phyloP scores from a whole-genome alignment of 768 basidiomycete genomes.

The Mycena crocata region DNA sequence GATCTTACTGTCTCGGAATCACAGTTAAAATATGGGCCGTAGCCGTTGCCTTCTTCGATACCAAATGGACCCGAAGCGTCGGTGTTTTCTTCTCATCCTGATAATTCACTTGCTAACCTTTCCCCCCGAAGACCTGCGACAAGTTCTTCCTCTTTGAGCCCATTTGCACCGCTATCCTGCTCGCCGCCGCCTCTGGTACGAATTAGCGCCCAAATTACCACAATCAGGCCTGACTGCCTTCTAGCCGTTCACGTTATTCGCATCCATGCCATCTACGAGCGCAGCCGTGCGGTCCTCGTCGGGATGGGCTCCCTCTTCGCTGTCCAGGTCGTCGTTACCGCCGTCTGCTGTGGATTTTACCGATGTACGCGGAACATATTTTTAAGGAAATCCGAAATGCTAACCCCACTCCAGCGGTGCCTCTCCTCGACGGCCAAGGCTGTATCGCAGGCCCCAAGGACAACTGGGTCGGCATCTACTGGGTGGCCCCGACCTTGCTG shows the following conservation, averaged over 20 bases:
- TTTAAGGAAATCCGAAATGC: neutral
- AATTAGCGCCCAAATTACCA: slow-evolving; percentile 1
- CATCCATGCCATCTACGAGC: slow-evolving; percentile 83
- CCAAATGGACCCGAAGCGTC: slow-evolving; percentile 69
- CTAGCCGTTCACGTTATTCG: slow-evolving; percentile 82
- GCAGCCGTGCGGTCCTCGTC: slow-evolving; percentile 63
- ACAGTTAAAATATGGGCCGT: neutral
- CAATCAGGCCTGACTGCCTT: slow-evolving; percentile 8
- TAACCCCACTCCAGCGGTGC: slow-evolving; percentile 61
- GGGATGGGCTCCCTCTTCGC: slow-evolving; percentile 71
- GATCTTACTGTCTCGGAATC: neutral
- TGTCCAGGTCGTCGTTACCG: slow-evolving; percentile 79
- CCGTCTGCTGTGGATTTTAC: slow-evolving; percentile 82
- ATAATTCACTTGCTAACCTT: neutral
- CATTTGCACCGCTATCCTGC: slow-evolving; percentile 84
- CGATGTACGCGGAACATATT: slow-evolving; percentile 58
- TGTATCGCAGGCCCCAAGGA: slow-evolving; percentile 87
- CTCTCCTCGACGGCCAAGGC: slow-evolving; percentile 78
- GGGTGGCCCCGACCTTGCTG: slow-evolving; percentile 80
- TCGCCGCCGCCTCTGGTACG: slow-evolving; percentile 75
- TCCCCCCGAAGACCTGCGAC: slow-evolving; percentile 62
- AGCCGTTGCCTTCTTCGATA: slow-evolving; percentile 90
- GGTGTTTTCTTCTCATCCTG: slow-evolving; percentile 35
- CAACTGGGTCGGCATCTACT: slow-evolving; percentile 90
- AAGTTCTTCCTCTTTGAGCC: slow-evolving; percentile 89